Percentiles rank a stretch among this genome's conserved stretches.
Conservation (phyloP, 179 eudicot genomes). For the Heliamphora pulchella region DNA sequence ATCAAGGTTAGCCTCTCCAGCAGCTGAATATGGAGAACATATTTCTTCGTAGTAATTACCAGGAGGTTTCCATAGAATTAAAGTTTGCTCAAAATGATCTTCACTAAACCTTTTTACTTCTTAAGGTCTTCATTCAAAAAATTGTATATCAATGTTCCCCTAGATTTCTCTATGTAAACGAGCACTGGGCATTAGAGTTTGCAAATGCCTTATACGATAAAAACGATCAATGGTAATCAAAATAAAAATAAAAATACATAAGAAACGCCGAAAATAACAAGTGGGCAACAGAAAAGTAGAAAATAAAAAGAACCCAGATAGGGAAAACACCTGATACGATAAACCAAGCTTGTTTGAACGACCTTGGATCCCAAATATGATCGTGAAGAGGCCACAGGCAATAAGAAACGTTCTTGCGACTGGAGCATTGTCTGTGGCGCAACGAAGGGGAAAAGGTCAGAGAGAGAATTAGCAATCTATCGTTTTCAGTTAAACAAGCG, state of each 20-base stretch:
- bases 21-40: too few species aligned
- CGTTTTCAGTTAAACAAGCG: background rate
- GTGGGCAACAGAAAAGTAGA: background rate
- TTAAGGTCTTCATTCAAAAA: too few species aligned
- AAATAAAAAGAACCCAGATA: background rate
- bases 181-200: background rate
- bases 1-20: too few species aligned
- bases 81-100: too few species aligned
- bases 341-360: slow-evolving; percentile 65
- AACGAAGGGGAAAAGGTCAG: background rate
- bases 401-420: slow-evolving; percentile 63
- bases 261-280: background rate
- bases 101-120: too few species aligned
- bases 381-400: slow-evolving; percentile 61
- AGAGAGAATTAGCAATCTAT: background rate
- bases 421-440: slow-evolving; percentile 73
- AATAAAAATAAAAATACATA: background rate
- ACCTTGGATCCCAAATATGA: slow-evolving; percentile 74
- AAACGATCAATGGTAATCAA: background rate
- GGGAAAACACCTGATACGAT: slow-evolving; percentile 57
- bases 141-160: too few species aligned
- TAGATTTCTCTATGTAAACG: background rate
- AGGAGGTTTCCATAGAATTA: too few species aligned
- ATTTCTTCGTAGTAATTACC: too few species aligned
- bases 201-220: background rate